phyloP scores from a whole-genome alignment of 1,284 basidiomycete genomes.

The Ustilago esculenta region DNA sequence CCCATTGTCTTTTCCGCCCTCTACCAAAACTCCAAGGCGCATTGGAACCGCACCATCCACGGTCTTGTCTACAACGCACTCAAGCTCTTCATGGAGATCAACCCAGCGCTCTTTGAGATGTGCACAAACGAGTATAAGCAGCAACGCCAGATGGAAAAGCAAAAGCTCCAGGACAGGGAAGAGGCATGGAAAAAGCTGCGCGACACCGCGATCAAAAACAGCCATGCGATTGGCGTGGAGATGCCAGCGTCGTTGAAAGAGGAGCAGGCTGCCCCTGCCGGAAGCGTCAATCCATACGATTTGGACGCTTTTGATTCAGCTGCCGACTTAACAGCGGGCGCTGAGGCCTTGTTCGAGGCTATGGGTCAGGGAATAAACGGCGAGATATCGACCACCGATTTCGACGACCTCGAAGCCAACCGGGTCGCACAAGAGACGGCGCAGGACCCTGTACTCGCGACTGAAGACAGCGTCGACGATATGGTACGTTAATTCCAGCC shows the following conservation, averaged over 20 bases:
- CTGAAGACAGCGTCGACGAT: constrained; percentile 49
- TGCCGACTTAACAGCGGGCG: constrained; percentile 42
- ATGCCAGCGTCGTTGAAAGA: constrained; percentile 53
- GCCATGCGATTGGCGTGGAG: constrained; percentile 51
- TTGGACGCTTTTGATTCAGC: constrained; percentile 48
- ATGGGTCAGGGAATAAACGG: constrained; percentile 46
- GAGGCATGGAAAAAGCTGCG: constrained; percentile 62
- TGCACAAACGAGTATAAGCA: constrained; percentile 94
- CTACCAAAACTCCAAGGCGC: constrained; percentile 94
- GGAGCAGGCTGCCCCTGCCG: constrained; percentile 53
- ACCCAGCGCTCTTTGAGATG: constrained; percentile 92
- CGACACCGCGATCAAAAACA: constrained; percentile 60
- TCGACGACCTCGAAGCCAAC: constrained; percentile 56
- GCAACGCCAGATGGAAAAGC: constrained; percentile 71
- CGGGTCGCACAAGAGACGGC: constrained; percentile 30
- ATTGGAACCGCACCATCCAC: constrained; percentile 99
- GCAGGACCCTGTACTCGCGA: constrained; percentile 18
- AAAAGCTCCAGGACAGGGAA: constrained; percentile 58
- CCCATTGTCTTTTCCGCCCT: constrained; percentile 98
- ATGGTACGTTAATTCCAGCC: constrained; percentile 42
- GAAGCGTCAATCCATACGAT: constrained; percentile 48
- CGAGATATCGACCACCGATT: constrained; percentile 58
- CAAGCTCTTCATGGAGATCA: constrained; percentile 99
- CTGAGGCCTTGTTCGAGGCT: constrained; percentile 35
- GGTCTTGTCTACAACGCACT: constrained; percentile 99